Evolutionary conservation across 2,329 filamentous ascomycete genomes (phyloP), one percentile per base, ranked within the genome.

Genomic region (Botrytis hyacinthi): DNA sequence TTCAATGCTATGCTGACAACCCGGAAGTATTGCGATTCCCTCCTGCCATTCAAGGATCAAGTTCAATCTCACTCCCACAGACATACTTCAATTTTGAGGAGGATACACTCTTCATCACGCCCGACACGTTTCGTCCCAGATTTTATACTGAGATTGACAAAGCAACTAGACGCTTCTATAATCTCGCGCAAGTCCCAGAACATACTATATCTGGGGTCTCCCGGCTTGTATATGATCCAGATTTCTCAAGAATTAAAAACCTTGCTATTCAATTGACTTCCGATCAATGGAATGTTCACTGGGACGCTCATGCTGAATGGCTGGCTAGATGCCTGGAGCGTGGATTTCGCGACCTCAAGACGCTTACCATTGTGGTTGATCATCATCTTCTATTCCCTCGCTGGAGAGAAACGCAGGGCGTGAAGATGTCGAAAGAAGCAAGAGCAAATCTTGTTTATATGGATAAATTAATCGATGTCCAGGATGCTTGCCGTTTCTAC

Each of bases 81-180:
- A 74, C 73, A 22, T 73, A 69, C 29, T 73, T 73, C 22, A 59
- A 73, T 42, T 59, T 63, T 22, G 16, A 70, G 22, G 14, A 40
- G 32, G 70, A 74, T 65, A 63, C 22, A 26, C 44, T 74, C 4
- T 73, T 73, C 20, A 59, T 69, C 35, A 59, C 66, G 12, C 66
- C 22, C 18, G 14, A 57, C 16, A 69, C 66, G n/a, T 69, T 69
- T 22, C 26, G 12, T 9, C 7, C n/a, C 20, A 42, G 40, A 42
- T 26, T 35, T 3, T 8, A 26, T 12, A 9, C 51, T 57, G 32
- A 29, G 5, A 57, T 6, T n/a, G 37, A 42, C 40, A 16, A 26
- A 40, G 7, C 12, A 22, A 29, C 29, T 22, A 7, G 16, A 18
- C 20, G 18, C 26, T 4, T 20, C 16, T 16, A 29, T 40, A n/a